Evolutionary conservation across 1,284 basidiomycete species (phyloP), one percentile per base, ranked within the genome.

Genomic region (Ceratobasidium sp.): DNA sequence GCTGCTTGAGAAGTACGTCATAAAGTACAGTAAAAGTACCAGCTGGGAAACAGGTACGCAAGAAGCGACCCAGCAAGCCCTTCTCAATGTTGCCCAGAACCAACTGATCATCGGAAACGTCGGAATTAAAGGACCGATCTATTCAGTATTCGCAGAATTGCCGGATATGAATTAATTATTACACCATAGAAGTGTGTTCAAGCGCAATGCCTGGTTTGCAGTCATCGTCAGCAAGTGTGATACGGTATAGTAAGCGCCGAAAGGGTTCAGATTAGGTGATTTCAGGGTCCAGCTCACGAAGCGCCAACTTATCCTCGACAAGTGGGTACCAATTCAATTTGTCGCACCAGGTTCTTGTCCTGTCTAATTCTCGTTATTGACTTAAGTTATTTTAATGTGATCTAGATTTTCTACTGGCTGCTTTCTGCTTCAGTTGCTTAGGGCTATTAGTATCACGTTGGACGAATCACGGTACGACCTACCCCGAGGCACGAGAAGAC

Each of bases 251-350:
- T 45, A 69, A 69, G 67, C 67, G 67, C 67, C 67, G 31, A 45
- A 11, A 69, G 67, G 67, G 37, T 58, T 31, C 20, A 6, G 35
- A 11, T 54, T 58, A 56, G 20, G 51, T 69, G 13, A 56, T 35
- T 13, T 45, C 53, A 56, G 53, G 33, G 58, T 33, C 33, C 20
- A 2, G 8, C n/a, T n/a, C 17, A 11, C 15, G 33, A 69, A 69
- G 67, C 67, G 67, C 67, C 53, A 58, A 45, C 53, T 23, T 35
- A 39, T 69, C 67, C 67, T 20, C 53, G 20, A 69, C 67, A 58
- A 42, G 67, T 69, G 53, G 49, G 67, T 69, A 69, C 67, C 35
- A 39, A 35, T 37, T 58, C 37, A 39, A 28, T 69, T 45, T 45
- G 28, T 33, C 7, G 23, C 53, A 42, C 53, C 5, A n/a, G 6